Evolutionary conservation across 2,329 filamentous ascomycete genomes (phyloP).

Genomic region (Karstenula rhodostoma): DNA sequence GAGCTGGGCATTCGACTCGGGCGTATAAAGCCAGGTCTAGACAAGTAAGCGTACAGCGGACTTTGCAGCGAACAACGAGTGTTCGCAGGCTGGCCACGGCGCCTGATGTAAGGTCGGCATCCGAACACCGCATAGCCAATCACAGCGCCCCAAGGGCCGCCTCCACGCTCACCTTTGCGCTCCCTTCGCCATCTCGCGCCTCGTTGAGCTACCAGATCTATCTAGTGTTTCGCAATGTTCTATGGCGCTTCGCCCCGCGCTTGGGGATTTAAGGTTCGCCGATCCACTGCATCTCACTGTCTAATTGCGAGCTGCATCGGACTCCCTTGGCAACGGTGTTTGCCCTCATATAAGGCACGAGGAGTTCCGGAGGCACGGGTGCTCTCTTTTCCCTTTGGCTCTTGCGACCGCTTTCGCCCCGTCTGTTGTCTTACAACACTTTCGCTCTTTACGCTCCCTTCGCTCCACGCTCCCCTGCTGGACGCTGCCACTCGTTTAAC

Average conservation of each 20-base stretch:
- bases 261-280: conserved; percentile 10
- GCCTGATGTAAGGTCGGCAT: conserved; percentile 14
- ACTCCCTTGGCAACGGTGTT: conserved; percentile 11
- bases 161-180: neutral
- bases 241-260: conserved; percentile 5
- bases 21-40: conserved; percentile 8
- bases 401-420: neutral
- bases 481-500: conserved; percentile 13
- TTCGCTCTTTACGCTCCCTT: conserved; percentile 12
- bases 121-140: conserved; percentile 5
- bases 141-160: neutral
- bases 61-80: neutral
- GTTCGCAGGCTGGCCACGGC: conserved; percentile 4
- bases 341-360: conserved; percentile 8
- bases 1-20: neutral
- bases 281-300: conserved; percentile 4
- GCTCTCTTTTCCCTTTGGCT: conserved; percentile 7
- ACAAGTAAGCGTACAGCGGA: conserved; percentile 12
- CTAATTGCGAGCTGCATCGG: conserved; percentile 11
- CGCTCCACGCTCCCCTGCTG: conserved; percentile 3
- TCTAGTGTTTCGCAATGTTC: conserved; percentile 13
- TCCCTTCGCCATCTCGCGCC: neutral
- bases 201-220: neutral
- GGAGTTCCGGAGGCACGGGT: conserved; percentile 3
- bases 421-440: conserved; percentile 6